A percentile compares a stretch with the other conserved stretches of the same genome.
Evolutionary conservation across 1,284 basidiomycete species (phyloP).

Genomic region (Leccinum pachyderme): DNA sequence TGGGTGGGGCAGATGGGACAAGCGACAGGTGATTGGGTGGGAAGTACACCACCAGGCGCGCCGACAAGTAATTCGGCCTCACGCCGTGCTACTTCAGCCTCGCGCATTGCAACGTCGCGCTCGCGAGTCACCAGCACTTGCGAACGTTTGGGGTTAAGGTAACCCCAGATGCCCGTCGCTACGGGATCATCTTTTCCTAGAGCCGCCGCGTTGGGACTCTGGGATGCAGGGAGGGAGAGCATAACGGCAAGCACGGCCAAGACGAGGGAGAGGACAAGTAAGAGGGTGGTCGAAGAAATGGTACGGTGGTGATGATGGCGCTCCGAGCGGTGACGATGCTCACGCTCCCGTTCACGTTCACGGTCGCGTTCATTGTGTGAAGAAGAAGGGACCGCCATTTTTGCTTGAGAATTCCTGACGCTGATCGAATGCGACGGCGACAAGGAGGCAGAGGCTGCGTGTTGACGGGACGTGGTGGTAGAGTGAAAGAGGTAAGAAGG

Average conservation of each 20-base stretch:
- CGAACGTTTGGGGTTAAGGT: slow-evolving; percentile 74
- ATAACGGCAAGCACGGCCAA: slow-evolving; percentile 80
- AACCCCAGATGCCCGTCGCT: slow-evolving; percentile 60
- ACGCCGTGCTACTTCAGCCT: slow-evolving; percentile 79
- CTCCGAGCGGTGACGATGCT: slow-evolving; percentile 50
- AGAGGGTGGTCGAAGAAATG: slow-evolving; percentile 83
- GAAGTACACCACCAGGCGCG: slow-evolving; percentile 72
- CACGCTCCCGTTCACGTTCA: slow-evolving; percentile 53
- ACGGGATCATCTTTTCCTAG: slow-evolving; percentile 39
- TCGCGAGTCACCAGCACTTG: slow-evolving; percentile 76
- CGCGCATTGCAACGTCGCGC: slow-evolving; percentile 69
- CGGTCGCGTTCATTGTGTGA: slow-evolving; percentile 69
- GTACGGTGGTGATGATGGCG: slow-evolving; percentile 76
- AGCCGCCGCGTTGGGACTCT: slow-evolving; percentile 23
- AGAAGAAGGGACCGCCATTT: slow-evolving; percentile 84
- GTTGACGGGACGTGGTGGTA: slow-evolving; percentile 64
- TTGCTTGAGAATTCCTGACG: slow-evolving; percentile 43
- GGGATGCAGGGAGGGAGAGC: slow-evolving; percentile 70
- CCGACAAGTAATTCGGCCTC: slow-evolving; percentile 79
- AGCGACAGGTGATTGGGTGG: slow-evolving; percentile 44
- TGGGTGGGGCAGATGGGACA: slow-evolving; percentile 57
- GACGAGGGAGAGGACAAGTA: slow-evolving; percentile 78
- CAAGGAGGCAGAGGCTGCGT: slow-evolving; percentile 59
- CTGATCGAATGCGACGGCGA: slow-evolving; percentile 70
- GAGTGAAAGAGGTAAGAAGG: slow-evolving; percentile 37